Conservation (phyloP, 345 rosid genomes). For the Raphanus sativus region DNA sequence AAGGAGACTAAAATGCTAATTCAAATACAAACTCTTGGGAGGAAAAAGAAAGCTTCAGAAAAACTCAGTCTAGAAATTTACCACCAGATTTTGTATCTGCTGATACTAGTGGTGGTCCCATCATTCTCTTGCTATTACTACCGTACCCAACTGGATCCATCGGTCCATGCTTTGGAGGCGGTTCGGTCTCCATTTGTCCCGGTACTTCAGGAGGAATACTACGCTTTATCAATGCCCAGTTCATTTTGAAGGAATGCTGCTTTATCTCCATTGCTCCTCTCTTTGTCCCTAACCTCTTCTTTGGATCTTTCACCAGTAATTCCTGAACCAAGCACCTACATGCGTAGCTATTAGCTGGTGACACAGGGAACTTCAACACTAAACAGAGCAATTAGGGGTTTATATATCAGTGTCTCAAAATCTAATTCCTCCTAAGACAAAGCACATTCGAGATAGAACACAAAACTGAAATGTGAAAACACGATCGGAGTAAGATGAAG, state of each 20-base stretch:
- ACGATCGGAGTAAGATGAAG: no score
- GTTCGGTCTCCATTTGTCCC: constrained; percentile 43
- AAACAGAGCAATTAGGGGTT: no score
- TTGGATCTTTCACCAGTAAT: constrained; percentile 88
- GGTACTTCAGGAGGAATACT: constrained; percentile 89
- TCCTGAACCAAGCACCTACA: constrained; percentile 78
- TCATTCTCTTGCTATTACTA: constrained; percentile 67
- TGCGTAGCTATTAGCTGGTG: constrained; percentile 80
- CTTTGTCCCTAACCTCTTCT: constrained; percentile 84
- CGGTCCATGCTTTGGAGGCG: constrained; percentile 56
- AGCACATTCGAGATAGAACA: no score
- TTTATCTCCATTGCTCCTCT: constrained; percentile 98
- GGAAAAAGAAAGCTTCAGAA: constrained; percentile 44
- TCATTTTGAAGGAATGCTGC: constrained; percentile 91
- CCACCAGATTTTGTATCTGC: constrained; percentile 69
- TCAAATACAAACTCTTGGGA: constrained; percentile 25
- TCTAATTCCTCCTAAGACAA: no score
- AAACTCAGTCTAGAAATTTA: constrained; percentile 89
- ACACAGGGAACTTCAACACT: constrained; percentile 69
- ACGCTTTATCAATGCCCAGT: constrained; percentile 95
- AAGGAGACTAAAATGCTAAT: constrained; percentile 25
- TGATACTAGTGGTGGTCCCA: constrained; percentile 32
- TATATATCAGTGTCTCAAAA: no score
- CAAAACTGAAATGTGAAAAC: no score
- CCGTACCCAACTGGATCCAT: constrained; percentile 67